Conservation (phyloP, 2,329 filamentous ascomycete species). For the Hymenoscyphus repandus region DNA sequence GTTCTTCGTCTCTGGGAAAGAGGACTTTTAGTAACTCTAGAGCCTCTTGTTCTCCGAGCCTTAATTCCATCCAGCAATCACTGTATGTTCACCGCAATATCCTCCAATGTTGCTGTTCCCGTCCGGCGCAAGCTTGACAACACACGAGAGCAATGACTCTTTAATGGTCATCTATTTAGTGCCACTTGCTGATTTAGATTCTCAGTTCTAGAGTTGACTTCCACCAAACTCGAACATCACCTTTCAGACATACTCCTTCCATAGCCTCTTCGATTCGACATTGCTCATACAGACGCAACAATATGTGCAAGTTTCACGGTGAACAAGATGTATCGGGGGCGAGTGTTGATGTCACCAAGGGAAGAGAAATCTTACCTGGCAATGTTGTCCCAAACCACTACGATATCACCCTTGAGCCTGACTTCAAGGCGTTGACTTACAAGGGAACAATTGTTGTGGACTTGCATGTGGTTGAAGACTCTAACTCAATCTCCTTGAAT, state of each 20-base stretch:
- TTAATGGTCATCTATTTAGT: neutral
- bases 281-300: constrained; percentile 69
- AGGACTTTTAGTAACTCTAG: constrained; percentile 20
- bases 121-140: neutral
- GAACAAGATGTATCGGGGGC: constrained; percentile 49
- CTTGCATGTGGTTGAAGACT: constrained; percentile 79
- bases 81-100: neutral
- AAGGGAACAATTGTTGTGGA: constrained; percentile 81
- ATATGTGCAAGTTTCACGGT: constrained; percentile 63
- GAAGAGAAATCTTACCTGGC: constrained; percentile 80
- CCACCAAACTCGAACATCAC: constrained; percentile 21
- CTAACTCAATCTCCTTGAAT: constrained; percentile 81
- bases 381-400: constrained; percentile 94
- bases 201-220: constrained; percentile 20
- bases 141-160: neutral
- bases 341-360: constrained; percentile 55
- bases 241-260: constrained; percentile 16
- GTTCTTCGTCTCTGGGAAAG: constrained; percentile 20
- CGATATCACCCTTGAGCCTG: constrained; percentile 83
- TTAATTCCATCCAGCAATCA: neutral
- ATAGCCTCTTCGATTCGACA: constrained; percentile 39
- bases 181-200: constrained; percentile 4
- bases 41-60: neutral
- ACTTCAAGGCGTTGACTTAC: constrained; percentile 84
- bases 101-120: neutral